Conservation (phyloP, 2,329 filamentous ascomycete species). For the Amauroascus verrucosus region DNA sequence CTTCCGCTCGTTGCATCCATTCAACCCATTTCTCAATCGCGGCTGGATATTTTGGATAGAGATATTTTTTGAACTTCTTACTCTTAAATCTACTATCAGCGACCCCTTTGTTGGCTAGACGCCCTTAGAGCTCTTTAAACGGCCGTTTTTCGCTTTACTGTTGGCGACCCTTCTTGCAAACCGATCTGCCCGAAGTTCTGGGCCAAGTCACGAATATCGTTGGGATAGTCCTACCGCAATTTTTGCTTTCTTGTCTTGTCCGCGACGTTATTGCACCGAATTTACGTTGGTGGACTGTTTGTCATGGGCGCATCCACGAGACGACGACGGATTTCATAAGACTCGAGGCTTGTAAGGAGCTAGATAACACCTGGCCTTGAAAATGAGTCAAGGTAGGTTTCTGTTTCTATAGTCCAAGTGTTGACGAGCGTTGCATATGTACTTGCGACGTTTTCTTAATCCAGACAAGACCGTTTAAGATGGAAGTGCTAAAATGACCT, state of each 20-base stretch:
- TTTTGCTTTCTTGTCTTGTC: neutral
- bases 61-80: neutral
- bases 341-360: neutral
- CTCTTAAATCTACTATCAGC: no score
- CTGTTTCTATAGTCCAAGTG: no score
- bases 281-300: neutral
- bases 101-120: no score
- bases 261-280: neutral
- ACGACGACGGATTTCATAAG: neutral
- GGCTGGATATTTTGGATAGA: neutral
- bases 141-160: no score
- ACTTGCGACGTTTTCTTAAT: neutral
- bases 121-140: no score
- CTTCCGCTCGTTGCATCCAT: neutral
- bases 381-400: neutral
- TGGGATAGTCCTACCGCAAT: neutral
- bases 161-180: no score
- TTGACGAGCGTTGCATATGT: neutral
- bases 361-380: neutral
- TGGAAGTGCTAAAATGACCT: neutral
- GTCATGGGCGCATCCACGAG: neutral
- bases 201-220: neutral
- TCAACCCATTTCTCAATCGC: neutral
- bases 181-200: neutral
- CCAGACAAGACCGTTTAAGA: neutral